Percentiles rank a stretch among this genome's conserved stretches.
phyloP scores from a whole-genome alignment of 352 stramenopile genomes.

The Globisporangium polare region DNA sequence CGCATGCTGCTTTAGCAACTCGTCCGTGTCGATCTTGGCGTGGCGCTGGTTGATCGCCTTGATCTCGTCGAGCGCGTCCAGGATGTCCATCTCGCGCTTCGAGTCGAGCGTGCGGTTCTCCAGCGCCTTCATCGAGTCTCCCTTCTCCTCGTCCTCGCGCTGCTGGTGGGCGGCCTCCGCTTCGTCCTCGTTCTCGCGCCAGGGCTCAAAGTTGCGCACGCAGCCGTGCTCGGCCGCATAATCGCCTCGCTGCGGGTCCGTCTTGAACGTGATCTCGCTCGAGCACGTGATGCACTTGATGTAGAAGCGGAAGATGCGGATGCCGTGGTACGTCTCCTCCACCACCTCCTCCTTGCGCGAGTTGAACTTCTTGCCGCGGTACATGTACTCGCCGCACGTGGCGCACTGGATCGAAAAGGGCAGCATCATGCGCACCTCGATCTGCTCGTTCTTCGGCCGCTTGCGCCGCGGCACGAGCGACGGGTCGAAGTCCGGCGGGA shows the following conservation, averaged over 20 bases:
- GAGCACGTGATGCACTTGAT: slow-evolving; percentile 97
- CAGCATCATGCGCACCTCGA: slow-evolving; percentile 99
- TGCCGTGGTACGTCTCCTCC: slow-evolving; percentile 95
- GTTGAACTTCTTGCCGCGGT: slow-evolving; percentile 99
- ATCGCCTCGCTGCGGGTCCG: slow-evolving; percentile 97
- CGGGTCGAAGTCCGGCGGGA: slow-evolving; percentile 98
- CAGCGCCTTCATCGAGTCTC: slow-evolving; percentile 96
- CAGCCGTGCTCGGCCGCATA: slow-evolving; percentile 97
- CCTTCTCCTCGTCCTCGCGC: slow-evolving; percentile 91
- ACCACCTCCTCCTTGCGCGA: slow-evolving; percentile 96
- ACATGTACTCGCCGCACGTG: slow-evolving; percentile 98
- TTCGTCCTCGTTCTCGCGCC: slow-evolving; percentile 87
- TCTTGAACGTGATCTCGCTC: slow-evolving; percentile 97
- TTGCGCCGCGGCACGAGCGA: slow-evolving; percentile 93
- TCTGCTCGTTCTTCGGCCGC: slow-evolving; percentile 93
- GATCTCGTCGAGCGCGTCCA: slow-evolving; percentile 98
- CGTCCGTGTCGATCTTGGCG: slow-evolving; percentile 87
- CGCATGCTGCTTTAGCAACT: slow-evolving; percentile 56
- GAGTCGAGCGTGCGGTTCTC: slow-evolving; percentile 98
- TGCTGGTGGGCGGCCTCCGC: slow-evolving; percentile 67
- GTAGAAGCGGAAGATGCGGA: slow-evolving; percentile 97
- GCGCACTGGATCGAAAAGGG: slow-evolving; percentile 97
- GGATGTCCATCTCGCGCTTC: slow-evolving; percentile 98
- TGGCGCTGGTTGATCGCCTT: slow-evolving; percentile 96
- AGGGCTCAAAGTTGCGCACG: slow-evolving; percentile 97